A percentile compares a stretch with the other conserved stretches of the same genome.
Conservation (phyloP, 2,329 filamentous ascomycete genomes). For the Ceratocystis colombiana region DNA sequence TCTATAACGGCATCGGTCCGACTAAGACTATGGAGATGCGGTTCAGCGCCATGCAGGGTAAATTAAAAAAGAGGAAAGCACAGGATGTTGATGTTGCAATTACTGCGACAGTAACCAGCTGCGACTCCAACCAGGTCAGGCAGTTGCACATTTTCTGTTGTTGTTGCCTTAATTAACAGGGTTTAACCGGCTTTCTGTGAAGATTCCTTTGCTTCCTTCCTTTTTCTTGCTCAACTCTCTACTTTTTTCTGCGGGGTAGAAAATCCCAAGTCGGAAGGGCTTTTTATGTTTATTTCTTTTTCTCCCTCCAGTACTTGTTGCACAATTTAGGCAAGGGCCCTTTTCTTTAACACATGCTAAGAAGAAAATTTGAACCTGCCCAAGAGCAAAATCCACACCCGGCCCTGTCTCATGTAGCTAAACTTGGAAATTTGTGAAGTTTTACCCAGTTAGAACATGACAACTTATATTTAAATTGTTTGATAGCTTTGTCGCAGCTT, state of each 20-base stretch:
- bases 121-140: not conserved
- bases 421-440: not conserved
- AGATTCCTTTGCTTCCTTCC: slow-evolving; percentile 1
- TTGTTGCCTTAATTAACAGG: not conserved
- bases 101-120: not conserved
- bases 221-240: not conserved
- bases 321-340: not conserved
- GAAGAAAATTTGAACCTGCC: not conserved
- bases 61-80: slow-evolving; percentile 11
- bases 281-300: not conserved
- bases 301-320: not conserved
- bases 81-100: slow-evolving; percentile 9
- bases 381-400: not conserved
- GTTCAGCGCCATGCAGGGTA: not conserved
- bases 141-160: not conserved
- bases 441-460: too few relatives aligned
- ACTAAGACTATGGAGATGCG: not conserved
- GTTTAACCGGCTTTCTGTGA: not conserved
- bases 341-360: not conserved
- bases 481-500: too few relatives aligned
- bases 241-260: slow-evolving; percentile 6
- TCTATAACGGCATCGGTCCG: slow-evolving; percentile 5
- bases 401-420: not conserved
- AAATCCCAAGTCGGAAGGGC: not conserved
- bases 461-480: too few relatives aligned